phyloP scores from a whole-genome alignment of 495 filamentous ascomycete genomes.

The Aspergillus homomorphus region DNA sequence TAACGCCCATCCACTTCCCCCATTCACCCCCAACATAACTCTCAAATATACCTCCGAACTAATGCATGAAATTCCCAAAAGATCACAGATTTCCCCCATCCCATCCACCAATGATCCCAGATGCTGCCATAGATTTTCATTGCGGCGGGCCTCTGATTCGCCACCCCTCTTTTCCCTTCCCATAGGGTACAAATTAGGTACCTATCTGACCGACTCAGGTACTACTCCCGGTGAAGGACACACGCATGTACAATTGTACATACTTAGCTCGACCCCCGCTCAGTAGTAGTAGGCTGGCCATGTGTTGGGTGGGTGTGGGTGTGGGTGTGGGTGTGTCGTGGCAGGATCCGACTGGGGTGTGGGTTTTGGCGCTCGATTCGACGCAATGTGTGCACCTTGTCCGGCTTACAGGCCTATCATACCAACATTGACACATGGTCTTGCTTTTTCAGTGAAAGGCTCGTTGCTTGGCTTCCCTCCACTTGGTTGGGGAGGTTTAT shows the following conservation, averaged over 20 bases:
- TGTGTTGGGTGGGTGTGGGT: not conserved
- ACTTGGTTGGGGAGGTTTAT: not conserved
- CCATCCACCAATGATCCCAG: not conserved
- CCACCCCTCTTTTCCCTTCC: not conserved
- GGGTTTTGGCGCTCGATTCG: not conserved
- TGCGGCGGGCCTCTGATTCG: not conserved
- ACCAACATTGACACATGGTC: not conserved
- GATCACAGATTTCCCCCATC: not conserved
- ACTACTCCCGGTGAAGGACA: not conserved
- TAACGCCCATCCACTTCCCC: too few relatives aligned
- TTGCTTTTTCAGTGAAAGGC: too few relatives aligned
- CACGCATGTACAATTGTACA: too few relatives aligned
- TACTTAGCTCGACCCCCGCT: too few relatives aligned
- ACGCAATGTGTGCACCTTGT: not conserved
- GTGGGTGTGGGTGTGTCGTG: not conserved
- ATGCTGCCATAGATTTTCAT: not conserved
- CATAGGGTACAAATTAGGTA: not conserved
- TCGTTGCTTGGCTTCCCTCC: too few relatives aligned
- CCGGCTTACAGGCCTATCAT: not conserved
- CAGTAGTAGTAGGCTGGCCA: not conserved
- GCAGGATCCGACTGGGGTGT: conserved; percentile 3
- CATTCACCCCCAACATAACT: not conserved
- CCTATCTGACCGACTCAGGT: not conserved
- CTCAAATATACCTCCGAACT: not conserved
- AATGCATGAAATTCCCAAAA: conserved; percentile 8